These are phyloP conservation scores for Penicillium nordicum DNA, from an alignment of 2,329 filamentous ascomycete genomes.

Conservation along the genomic window DNA sequence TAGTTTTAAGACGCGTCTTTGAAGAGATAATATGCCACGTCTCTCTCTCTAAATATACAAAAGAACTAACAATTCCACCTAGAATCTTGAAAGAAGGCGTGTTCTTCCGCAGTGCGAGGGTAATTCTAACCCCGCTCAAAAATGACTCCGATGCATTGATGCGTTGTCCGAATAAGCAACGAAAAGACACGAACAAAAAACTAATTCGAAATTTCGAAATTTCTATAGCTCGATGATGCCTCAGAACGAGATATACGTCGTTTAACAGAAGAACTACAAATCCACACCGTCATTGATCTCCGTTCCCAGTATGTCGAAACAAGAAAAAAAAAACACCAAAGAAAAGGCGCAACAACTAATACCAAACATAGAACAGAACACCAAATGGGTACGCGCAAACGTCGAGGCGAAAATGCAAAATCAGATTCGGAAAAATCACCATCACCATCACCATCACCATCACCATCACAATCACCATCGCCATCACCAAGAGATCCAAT, in stretches of 20 bases:
- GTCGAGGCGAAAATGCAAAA: conserved; percentile 40
- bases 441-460: not conserved
- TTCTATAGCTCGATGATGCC: conserved; percentile 61
- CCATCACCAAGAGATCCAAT: conserved; percentile 34
- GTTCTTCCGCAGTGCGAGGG: conserved; percentile 66
- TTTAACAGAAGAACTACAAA: conserved; percentile 58
- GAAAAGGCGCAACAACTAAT: not conserved
- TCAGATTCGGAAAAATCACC: conserved; percentile 19
- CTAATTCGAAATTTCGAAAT: not conserved
- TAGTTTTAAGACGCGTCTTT: not conserved
- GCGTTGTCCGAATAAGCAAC: not conserved
- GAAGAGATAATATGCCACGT: not conserved
- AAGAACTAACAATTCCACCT: conserved; percentile 3
- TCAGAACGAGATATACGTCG: conserved; percentile 60
- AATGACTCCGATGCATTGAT: not conserved
- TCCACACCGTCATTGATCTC: conserved; percentile 74
- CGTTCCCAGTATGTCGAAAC: conserved; percentile 62
- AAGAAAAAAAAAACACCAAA: no score
- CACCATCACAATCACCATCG: not conserved
- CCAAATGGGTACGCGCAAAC: conserved; percentile 63
- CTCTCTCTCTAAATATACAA: not conserved
- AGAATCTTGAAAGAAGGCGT: conserved; percentile 57
- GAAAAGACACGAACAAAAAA: not conserved
- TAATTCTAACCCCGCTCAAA: conserved; percentile 39
- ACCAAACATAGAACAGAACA: conserved; percentile 65